Conservation (phyloP, 768 basidiomycete species). For the Pulveroboletus sp. region DNA sequence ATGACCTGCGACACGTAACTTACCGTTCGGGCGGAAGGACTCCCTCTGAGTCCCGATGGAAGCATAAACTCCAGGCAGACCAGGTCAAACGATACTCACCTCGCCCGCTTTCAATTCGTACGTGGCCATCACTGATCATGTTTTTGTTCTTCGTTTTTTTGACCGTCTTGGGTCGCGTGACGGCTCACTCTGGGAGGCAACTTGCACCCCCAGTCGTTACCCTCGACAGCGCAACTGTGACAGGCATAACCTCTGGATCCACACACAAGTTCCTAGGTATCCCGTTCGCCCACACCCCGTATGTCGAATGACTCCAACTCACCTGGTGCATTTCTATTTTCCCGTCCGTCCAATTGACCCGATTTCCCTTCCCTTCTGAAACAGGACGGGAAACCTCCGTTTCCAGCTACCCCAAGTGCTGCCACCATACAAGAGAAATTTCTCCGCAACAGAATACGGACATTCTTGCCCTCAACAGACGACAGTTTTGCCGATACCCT, state of each 20-base stretch:
- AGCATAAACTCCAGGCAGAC: no score
- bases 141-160: neutral
- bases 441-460: constrained; percentile 3
- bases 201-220: constrained; percentile 17
- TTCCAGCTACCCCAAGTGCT: constrained; percentile 23
- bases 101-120: neutral
- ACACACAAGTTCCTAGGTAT: constrained; percentile 36
- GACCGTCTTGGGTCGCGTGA: neutral
- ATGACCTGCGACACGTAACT: no score
- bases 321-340: neutral
- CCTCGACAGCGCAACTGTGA: constrained; percentile 29
- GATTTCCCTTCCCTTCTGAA: neutral
- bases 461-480: constrained; percentile 10
- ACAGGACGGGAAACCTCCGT: constrained; percentile 33
- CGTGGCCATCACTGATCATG: neutral
- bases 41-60: no score
- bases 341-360: neutral
- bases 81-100: no score
- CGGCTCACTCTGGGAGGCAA: neutral
- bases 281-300: constrained; percentile 39
- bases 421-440: constrained; percentile 3
- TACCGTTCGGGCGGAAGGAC: no score
- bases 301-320: constrained; percentile 3
- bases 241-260: constrained; percentile 21
- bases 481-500: constrained; percentile 1